phyloP scores from a whole-genome alignment of 108 stramenopile genomes.

The Skeletonema potamos region DNA sequence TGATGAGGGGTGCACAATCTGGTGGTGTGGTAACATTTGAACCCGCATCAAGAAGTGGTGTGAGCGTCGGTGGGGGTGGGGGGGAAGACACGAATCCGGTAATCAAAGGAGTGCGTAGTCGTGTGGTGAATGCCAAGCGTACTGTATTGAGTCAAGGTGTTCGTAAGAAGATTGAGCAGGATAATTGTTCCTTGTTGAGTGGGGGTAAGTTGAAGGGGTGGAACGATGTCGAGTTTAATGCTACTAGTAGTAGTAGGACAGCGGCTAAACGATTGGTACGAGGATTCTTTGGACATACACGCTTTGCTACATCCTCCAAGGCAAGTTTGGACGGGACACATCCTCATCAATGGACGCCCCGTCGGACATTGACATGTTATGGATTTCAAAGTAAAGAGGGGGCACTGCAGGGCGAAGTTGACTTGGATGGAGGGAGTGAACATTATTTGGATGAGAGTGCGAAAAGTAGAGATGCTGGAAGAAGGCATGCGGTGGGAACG shows the following conservation, averaged over 20 bases:
- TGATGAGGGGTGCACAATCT: slow-evolving; percentile 82
- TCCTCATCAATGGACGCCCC: slow-evolving; percentile 72
- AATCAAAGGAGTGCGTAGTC: slow-evolving; percentile 45
- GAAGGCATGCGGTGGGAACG: too few species aligned
- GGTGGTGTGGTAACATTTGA: slow-evolving; percentile 60
- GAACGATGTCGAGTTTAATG: slow-evolving; percentile 3
- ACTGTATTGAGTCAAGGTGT: slow-evolving; percentile 57
- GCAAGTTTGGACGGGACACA: slow-evolving; percentile 68
- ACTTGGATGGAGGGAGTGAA: too few species aligned
- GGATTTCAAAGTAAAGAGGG: too few species aligned
- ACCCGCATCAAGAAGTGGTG: not conserved
- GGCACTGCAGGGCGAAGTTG: too few species aligned
- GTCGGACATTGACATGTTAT: not conserved
- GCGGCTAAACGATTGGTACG: slow-evolving; percentile 18
- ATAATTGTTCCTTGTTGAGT: not conserved
- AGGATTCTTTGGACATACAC: slow-evolving; percentile 61
- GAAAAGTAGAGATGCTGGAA: too few species aligned
- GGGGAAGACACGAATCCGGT: not conserved
- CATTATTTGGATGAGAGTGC: too few species aligned
- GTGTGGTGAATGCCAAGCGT: slow-evolving; percentile 73
- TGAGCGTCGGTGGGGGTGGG: not conserved
- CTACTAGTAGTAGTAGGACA: not conserved
- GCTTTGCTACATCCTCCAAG: slow-evolving; percentile 67
- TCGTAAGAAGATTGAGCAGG: slow-evolving; percentile 35
- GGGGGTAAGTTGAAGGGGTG: slow-evolving; percentile 5